Evolutionary conservation across 2,329 filamentous ascomycete species (phyloP).

Genomic region (Bisporella sp.): DNA sequence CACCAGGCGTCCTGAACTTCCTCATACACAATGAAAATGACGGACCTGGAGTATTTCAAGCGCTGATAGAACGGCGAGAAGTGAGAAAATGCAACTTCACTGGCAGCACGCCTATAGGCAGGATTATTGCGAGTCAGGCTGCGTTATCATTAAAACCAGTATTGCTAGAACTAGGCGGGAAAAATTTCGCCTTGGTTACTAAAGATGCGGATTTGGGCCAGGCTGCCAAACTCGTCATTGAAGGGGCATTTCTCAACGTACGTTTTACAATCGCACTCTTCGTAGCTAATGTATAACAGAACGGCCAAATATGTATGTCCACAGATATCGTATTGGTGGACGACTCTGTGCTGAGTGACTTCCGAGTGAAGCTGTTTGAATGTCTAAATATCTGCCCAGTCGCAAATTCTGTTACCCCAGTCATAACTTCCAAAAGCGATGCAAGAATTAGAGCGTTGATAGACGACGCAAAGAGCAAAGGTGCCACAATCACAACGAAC

Average conservation of each 20-base stretch:
- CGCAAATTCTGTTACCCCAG: neutral
- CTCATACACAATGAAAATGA: slow-evolving; percentile 28
- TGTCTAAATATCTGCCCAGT: neutral
- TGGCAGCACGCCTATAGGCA: slow-evolving; percentile 35
- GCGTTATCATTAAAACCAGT: slow-evolving; percentile 37
- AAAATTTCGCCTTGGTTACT: slow-evolving; percentile 36
- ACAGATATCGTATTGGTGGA: slow-evolving; percentile 28
- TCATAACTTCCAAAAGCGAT: slow-evolving; percentile 2
- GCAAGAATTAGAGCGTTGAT: slow-evolving; percentile 1
- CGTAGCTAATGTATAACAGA: slow-evolving; percentile 14
- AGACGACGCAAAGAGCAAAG: slow-evolving; percentile 6
- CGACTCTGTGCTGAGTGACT: neutral
- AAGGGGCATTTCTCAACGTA: slow-evolving; percentile 26
- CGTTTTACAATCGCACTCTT: slow-evolving; percentile 3
- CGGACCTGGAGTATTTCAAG: slow-evolving; percentile 28
- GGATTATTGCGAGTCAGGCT: slow-evolving; percentile 31
- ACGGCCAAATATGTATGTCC: slow-evolving; percentile 31
- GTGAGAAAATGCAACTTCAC: slow-evolving; percentile 39
- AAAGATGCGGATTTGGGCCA: slow-evolving; percentile 36
- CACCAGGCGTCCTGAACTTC: slow-evolving; percentile 34
- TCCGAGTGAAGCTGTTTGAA: neutral
- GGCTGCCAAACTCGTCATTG: slow-evolving; percentile 13
- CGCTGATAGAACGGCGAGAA: slow-evolving; percentile 30
- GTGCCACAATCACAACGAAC: slow-evolving; percentile 15
- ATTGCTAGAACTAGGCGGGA: slow-evolving; percentile 42